These are phyloP conservation scores for Pseudophaeomoniella oleicola DNA, from an alignment of 2,329 filamentous ascomycete genomes.

Conservation along the genomic window DNA sequence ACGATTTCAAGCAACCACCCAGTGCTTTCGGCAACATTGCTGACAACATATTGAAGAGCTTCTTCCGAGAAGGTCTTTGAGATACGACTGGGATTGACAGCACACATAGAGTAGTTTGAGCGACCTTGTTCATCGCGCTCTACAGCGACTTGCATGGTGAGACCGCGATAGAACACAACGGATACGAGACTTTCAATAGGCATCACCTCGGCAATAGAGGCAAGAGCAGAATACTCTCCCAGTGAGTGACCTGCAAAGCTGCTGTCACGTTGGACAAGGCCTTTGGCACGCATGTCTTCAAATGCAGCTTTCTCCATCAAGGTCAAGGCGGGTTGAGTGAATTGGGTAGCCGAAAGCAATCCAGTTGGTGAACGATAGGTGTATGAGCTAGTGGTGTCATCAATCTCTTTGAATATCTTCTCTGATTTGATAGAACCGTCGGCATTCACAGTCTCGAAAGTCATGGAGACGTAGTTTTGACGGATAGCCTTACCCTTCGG, in stretches of 20 bases:
- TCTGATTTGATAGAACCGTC: slow-evolving; percentile 94
- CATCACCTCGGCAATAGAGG: slow-evolving; percentile 94
- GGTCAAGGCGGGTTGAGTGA: slow-evolving; percentile 92
- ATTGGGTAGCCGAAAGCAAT: slow-evolving; percentile 90
- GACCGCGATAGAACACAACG: slow-evolving; percentile 95
- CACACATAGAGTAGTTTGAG: slow-evolving; percentile 98
- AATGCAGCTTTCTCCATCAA: slow-evolving; percentile 99
- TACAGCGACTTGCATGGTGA: slow-evolving; percentile 98
- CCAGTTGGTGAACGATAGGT: slow-evolving; percentile 93
- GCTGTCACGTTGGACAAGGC: slow-evolving; percentile 87
- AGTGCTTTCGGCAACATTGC: slow-evolving; percentile 86
- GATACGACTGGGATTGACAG: slow-evolving; percentile 95
- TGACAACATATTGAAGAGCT: slow-evolving; percentile 89
- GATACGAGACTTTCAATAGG: slow-evolving; percentile 98
- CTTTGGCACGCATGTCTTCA: slow-evolving; percentile 96
- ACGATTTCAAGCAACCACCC: slow-evolving; percentile 97
- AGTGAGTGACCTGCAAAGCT: slow-evolving; percentile 96
- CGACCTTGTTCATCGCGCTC: slow-evolving; percentile 86
- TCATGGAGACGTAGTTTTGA: slow-evolving; percentile 99
- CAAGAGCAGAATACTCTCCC: slow-evolving; percentile 93
- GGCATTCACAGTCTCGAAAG: slow-evolving; percentile 88
- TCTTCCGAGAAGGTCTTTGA: slow-evolving; percentile 98
- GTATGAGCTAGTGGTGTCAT: slow-evolving; percentile 85
- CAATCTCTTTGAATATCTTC: slow-evolving; percentile 98
- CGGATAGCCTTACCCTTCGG: slow-evolving; percentile 93